Evolutionary conservation across 2,329 filamentous ascomycete species (phyloP), one percentile per base, ranked within the genome.

Genomic region (Cercospora citrullina): DNA sequence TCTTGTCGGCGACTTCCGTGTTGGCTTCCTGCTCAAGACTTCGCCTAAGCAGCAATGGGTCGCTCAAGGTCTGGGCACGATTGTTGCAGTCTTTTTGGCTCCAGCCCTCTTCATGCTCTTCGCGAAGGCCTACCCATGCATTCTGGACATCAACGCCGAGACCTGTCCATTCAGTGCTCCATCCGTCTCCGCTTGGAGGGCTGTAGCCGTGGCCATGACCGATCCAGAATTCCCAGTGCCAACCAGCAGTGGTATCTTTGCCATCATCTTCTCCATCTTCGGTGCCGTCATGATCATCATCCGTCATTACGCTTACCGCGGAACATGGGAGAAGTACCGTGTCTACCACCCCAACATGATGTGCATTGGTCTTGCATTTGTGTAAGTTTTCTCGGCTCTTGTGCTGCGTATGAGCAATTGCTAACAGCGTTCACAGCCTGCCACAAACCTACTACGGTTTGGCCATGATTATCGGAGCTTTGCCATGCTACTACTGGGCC

Each of bases 41-140:
- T 85, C 89, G 0, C 89, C 89, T 0, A 83, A 85, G 68, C 84
- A 88, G 76, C 89, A 91, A 77, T 91, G 88, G 83, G 82, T 88
- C 71, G 89, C 88, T 0, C 89, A 91, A 77, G 84, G 83, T 51
- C 78, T 89, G 14, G 89, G 89, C 30, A 86, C 86, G 8, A 76
- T 90, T 33, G 84, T 90, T 59, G 85, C 88, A n/a, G 83, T 90
- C 72, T 90, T 90, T 80, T 79, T 91, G 12, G 87, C 89, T 0
- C 88, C 88, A 0, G 88, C 86, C 9, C 84, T 91, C 72, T 91
- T 90, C 75, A 85, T 90, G 36, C 84, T 91, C 55, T 91, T 91
- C 81, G 84, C 87, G 69, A 84, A 85, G 5, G 89, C 89, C 0
- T 91, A 91, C 77, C 89, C 89, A 0, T 91, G 89, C 75, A 89